A percentile compares a stretch with the other conserved stretches of the same genome.
phyloP scores from a whole-genome alignment of 495 filamentous ascomycete genomes.

The Umbilicaria muhlenbergii region DNA sequence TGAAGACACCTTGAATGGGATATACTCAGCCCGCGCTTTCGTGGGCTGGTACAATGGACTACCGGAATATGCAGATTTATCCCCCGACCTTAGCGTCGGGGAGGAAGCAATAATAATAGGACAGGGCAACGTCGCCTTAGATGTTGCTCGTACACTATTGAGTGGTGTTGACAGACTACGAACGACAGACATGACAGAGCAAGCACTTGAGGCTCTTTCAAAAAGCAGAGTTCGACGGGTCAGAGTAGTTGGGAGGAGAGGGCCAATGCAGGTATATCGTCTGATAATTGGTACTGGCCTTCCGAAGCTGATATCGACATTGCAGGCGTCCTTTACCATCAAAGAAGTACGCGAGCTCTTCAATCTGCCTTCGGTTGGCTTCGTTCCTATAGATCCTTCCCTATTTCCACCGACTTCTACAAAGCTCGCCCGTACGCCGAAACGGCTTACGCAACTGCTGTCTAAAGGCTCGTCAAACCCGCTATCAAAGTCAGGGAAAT shows the following conservation, averaged over 20 bases:
- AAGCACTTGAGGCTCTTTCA: slow-evolving; percentile 58
- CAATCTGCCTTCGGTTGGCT: slow-evolving; percentile 55
- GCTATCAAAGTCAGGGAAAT: slow-evolving; percentile 33
- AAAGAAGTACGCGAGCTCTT: slow-evolving; percentile 84
- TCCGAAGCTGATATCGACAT: slow-evolving; percentile 2
- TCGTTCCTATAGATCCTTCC: slow-evolving; percentile 48
- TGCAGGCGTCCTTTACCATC: slow-evolving; percentile 76
- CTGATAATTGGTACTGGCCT: not conserved
- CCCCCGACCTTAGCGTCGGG: slow-evolving; percentile 57
- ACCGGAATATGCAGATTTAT: slow-evolving; percentile 63
- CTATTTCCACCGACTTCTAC: slow-evolving; percentile 45
- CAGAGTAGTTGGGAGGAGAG: slow-evolving; percentile 70
- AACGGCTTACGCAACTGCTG: slow-evolving; percentile 66
- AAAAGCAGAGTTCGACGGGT: slow-evolving; percentile 67
- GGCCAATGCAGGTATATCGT: slow-evolving; percentile 56
- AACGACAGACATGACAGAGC: slow-evolving; percentile 74
- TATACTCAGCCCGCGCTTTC: slow-evolving; percentile 84
- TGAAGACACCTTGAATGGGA: slow-evolving; percentile 52
- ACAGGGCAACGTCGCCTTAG: slow-evolving; percentile 90
- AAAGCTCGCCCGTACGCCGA: slow-evolving; percentile 53
- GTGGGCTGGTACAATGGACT: slow-evolving; percentile 98
- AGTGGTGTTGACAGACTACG: slow-evolving; percentile 52
- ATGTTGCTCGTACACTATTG: slow-evolving; percentile 80
- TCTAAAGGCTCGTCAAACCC: slow-evolving; percentile 48
- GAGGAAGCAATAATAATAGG: slow-evolving; percentile 84